A percentile compares a stretch with the other conserved stretches of the same genome.
These are phyloP conservation scores for Annulohypoxylon truncatum DNA, from an alignment of 2,329 filamentous ascomycete genomes.

Conservation along the genomic window DNA sequence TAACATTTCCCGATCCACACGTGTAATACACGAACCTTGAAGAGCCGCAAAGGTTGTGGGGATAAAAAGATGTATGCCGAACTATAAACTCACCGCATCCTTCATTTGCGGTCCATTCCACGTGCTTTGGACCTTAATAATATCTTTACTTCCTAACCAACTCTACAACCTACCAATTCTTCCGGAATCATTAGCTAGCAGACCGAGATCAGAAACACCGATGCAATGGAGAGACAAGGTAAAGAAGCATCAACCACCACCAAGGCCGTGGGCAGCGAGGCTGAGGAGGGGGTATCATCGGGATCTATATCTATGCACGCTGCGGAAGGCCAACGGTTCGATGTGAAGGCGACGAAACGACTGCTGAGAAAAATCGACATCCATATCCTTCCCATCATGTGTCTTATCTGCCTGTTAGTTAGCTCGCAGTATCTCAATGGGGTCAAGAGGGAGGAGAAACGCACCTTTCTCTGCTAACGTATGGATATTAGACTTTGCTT, in stretches of 20 bases:
- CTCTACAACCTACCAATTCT: not conserved
- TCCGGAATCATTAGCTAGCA: not conserved
- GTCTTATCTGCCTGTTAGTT: slow-evolving; percentile 65
- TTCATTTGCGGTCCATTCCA: not conserved
- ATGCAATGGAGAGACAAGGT: slow-evolving; percentile 5
- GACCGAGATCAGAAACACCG: not conserved
- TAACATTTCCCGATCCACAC: not conserved
- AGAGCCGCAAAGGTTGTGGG: slow-evolving; percentile 7
- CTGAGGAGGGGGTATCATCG: not conserved
- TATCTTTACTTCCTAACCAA: not conserved
- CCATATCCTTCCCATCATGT: slow-evolving; percentile 69
- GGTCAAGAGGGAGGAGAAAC: slow-evolving; percentile 47
- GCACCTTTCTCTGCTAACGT: slow-evolving; percentile 47
- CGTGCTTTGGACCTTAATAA: not conserved
- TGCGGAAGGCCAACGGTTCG: slow-evolving; percentile 43
- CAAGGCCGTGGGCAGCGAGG: not conserved
- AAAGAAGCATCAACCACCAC: not conserved
- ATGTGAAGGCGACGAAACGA: slow-evolving; percentile 57
- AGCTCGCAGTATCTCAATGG: slow-evolving; percentile 20
- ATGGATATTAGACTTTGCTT: slow-evolving; percentile 49
- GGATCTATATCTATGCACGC: slow-evolving; percentile 1
- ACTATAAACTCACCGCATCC: not conserved
- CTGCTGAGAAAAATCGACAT: slow-evolving; percentile 66
- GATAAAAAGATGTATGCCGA: not conserved
- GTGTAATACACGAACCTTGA: not conserved